These are phyloP conservation scores for Cymbopogon citratus DNA, from an alignment of 176 grass and related monocot genomes.

Conservation along the genomic window DNA sequence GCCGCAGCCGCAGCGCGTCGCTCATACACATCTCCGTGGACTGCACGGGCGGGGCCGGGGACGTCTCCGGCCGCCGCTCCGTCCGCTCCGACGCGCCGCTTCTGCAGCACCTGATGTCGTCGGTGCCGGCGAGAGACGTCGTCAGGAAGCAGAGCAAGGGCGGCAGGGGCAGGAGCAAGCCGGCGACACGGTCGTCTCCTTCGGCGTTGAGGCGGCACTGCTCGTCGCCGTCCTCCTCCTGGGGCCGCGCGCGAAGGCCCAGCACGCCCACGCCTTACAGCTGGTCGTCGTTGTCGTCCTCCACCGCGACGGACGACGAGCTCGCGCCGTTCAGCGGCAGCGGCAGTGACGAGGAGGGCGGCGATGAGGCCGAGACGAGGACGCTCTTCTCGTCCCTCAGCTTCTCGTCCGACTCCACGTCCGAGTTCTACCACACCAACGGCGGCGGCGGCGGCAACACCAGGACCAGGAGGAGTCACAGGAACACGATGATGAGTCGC, in stretches of 20 bases:
- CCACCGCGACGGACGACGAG: conserved; percentile 40
- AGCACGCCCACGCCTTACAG: conserved; percentile 17
- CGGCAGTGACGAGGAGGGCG: conserved; percentile 29
- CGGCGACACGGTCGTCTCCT: conserved; percentile 27
- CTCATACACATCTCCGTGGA: conserved; percentile 61
- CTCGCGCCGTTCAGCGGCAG: conserved; percentile 45
- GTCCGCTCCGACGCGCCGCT: conserved; percentile 32
- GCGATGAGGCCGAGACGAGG: conserved; percentile 40
- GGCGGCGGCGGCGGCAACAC: neutral
- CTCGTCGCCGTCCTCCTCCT: conserved; percentile 26
- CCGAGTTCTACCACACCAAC: conserved; percentile 50
- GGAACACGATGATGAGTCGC: neutral
- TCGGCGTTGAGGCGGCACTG: conserved; percentile 33
- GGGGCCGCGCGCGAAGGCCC: conserved; percentile 20
- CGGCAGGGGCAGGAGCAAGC: neutral
- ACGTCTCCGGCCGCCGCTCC: conserved; percentile 28
- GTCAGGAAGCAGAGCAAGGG: conserved; percentile 16
- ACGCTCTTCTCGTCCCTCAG: conserved; percentile 77
- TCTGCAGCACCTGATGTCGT: neutral
- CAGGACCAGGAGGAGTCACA: conserved; percentile 23
- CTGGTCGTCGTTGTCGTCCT: conserved; percentile 37
- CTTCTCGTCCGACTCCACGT: conserved; percentile 72
- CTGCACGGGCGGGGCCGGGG: conserved; percentile 19
- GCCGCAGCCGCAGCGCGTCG: conserved; percentile 36
- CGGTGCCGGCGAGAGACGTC: neutral